A percentile compares a stretch with the other conserved stretches of the same genome.
These are phyloP conservation scores for Saturnispora sekii DNA, from an alignment of 805 yeast genomes.

Conservation along the genomic window DNA sequence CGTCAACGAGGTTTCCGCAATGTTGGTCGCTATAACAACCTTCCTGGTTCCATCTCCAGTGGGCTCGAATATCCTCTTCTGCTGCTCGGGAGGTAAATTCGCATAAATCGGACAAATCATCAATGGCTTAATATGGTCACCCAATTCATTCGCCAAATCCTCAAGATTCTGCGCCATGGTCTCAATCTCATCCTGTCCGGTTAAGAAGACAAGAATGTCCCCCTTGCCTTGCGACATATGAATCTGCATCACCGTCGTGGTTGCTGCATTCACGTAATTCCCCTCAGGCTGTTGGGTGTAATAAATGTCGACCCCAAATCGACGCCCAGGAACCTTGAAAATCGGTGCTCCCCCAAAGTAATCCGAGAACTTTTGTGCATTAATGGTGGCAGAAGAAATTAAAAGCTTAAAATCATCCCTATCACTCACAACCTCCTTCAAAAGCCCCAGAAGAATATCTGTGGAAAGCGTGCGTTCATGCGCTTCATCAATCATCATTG, in stretches of 20 bases:
- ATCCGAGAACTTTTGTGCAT: slow-evolving; percentile 75
- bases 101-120: slow-evolving; percentile 85
- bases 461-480: slow-evolving; percentile 95
- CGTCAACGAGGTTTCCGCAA: slow-evolving; percentile 94
- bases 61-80: slow-evolving; percentile 72
- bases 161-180: slow-evolving; percentile 58
- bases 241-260: slow-evolving; percentile 79
- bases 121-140: slow-evolving; percentile 44
- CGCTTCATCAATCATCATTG: slow-evolving; percentile 92
- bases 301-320: slow-evolving; percentile 83
- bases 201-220: slow-evolving; percentile 81
- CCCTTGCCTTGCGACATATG: slow-evolving; percentile 67
- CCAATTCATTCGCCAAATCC: slow-evolving; percentile 58
- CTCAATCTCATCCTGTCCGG: slow-evolving; percentile 97
- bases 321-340: slow-evolving; percentile 81
- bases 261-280: slow-evolving; percentile 82
- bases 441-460: slow-evolving; percentile 67
- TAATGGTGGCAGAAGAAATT: slow-evolving; percentile 91
- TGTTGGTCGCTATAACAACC: slow-evolving; percentile 89
- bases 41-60: slow-evolving; percentile 74
- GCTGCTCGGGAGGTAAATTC: slow-evolving; percentile 78
- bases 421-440: slow-evolving; percentile 55
- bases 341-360: slow-evolving; percentile 82
- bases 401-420: slow-evolving; percentile 66
- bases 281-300: slow-evolving; percentile 85